Base-by-base conservation (phyloP, 2,329 filamentous ascomycete genomes). In the Diaporthe longicolla region DNA sequence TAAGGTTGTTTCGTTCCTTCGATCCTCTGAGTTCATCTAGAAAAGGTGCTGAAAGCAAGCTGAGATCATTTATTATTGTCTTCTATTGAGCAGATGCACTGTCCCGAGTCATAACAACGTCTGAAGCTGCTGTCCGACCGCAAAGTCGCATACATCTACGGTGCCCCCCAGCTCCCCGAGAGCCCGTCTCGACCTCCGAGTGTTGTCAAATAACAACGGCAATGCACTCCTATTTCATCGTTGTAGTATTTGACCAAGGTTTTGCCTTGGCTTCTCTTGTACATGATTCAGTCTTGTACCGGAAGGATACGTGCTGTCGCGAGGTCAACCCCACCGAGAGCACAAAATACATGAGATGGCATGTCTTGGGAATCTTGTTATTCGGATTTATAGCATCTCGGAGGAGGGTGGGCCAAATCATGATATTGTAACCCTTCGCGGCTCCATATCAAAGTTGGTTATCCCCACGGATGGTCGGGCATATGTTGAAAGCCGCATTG, bases 221-320 rank as follows among this genome's bases (percentile, higher is more conserved):
- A 52, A 35, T 24, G 45, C 29, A 52, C 45, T 21, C 45, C 21
- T 24, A 66, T 37, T 35, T 21, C 45, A 1, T 37, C 32, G 45
- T 21, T 40, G 63, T 66, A 15, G 63, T 40, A 37, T 52, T 52
- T 24, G 48, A 52, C 45, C 21, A 37, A 37, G 15, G 13, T 29
- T 13, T 24, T 9, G 63, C 8, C 45, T 52, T 50, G 48, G 32
- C 21, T 37, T 8, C 32, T 37, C 45, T n/a, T 13, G 24, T 13
- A 17, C 19, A 21, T n/a, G 29, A 50, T 37, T 37, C 43, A 43
- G 79, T 78, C 29, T 29, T 70, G 37, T 35, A 17, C 50, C 32
- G 15, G 61, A 35, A 19, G 4, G n/a, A 61, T 29, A 55, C 54
- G 26, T 35, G 19, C 55, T 21, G 40, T 26, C 21, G 29, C 61